Conservation (phyloP, 1,284 basidiomycete genomes). For the Pholiota adiposa region DNA sequence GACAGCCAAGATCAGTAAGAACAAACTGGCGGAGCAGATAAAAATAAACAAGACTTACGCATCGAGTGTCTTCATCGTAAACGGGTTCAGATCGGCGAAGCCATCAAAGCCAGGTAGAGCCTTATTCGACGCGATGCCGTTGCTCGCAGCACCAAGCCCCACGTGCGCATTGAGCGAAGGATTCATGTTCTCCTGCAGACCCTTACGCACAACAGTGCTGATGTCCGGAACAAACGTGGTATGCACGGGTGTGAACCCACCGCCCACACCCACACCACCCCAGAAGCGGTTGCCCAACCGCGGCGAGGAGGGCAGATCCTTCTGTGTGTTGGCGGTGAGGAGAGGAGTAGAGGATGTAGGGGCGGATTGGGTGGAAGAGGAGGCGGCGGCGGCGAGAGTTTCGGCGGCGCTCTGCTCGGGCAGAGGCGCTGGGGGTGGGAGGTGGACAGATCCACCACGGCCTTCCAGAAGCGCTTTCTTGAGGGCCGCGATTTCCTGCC, state of each 20-base stretch:
- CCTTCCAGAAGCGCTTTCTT: slow-evolving; percentile 81
- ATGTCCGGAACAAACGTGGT: slow-evolving; percentile 76
- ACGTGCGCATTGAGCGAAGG: slow-evolving; percentile 61
- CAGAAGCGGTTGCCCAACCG: slow-evolving; percentile 66
- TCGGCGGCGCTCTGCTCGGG: slow-evolving; percentile 43
- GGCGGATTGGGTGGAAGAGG: slow-evolving; percentile 12
- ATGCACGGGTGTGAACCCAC: slow-evolving; percentile 85
- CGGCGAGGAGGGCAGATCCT: slow-evolving; percentile 77
- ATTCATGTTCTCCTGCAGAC: slow-evolving; percentile 81
- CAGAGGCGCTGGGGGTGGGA: slow-evolving; percentile 52
- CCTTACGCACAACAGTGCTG: slow-evolving; percentile 26
- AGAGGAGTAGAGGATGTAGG: slow-evolving; percentile 36
- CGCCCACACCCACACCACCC: slow-evolving; percentile 63
- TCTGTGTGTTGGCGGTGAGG: slow-evolving; percentile 78
- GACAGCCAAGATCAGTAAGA: slow-evolving; percentile 15
- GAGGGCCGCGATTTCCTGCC: slow-evolving; percentile 83
- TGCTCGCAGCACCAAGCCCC: slow-evolving; percentile 19
- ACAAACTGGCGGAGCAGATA: slow-evolving; percentile 5
- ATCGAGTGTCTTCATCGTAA: slow-evolving; percentile 84
- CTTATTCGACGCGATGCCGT: slow-evolving; percentile 24
- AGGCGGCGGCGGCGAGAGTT: slow-evolving; percentile 30
- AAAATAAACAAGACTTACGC: slow-evolving; percentile 50
- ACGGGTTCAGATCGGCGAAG: slow-evolving; percentile 78
- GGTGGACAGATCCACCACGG: slow-evolving; percentile 38
- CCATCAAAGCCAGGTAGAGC: slow-evolving; percentile 57